Conservation (phyloP, 495 filamentous ascomycete genomes). For the Penicillium paradoxum region DNA sequence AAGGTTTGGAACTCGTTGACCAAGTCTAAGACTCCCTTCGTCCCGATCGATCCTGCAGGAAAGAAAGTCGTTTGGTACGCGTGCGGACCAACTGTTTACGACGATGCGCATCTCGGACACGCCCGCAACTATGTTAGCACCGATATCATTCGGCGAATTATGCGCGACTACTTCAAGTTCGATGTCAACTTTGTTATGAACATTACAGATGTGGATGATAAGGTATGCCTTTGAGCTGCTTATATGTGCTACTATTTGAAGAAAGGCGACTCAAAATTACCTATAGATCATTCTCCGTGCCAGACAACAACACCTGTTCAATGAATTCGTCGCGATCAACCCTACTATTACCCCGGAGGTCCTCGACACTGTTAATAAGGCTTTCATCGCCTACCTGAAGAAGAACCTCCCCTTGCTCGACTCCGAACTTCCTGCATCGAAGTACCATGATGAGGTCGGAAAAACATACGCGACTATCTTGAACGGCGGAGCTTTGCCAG, state of each 20-base stretch:
- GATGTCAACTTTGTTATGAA: conserved; percentile 93
- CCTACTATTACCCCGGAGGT: conserved; percentile 46
- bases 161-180: conserved; percentile 81
- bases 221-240: conserved; percentile 43
- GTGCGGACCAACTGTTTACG: conserved; percentile 91
- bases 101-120: conserved; percentile 85
- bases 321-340: conserved; percentile 45
- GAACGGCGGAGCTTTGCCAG: conserved; percentile 47
- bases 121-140: conserved; percentile 92
- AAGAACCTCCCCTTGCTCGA: conserved; percentile 69
- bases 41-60: conserved; percentile 60
- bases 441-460: conserved; percentile 52
- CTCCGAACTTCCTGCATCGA: conserved; percentile 30
- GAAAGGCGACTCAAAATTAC: conserved; percentile 7
- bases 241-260: background rate
- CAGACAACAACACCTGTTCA: conserved; percentile 70
- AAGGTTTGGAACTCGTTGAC: conserved; percentile 71
- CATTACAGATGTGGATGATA: conserved; percentile 91
- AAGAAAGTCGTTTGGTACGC: conserved; percentile 83
- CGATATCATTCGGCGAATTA: conserved; percentile 84
- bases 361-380: conserved; percentile 54
- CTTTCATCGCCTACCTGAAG: conserved; percentile 66
- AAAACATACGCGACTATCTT: conserved; percentile 59
- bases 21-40: conserved; percentile 65
- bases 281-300: conserved; percentile 75